Base-by-base conservation (phyloP, 345 rosid species). In the Acer campestre region DNA sequence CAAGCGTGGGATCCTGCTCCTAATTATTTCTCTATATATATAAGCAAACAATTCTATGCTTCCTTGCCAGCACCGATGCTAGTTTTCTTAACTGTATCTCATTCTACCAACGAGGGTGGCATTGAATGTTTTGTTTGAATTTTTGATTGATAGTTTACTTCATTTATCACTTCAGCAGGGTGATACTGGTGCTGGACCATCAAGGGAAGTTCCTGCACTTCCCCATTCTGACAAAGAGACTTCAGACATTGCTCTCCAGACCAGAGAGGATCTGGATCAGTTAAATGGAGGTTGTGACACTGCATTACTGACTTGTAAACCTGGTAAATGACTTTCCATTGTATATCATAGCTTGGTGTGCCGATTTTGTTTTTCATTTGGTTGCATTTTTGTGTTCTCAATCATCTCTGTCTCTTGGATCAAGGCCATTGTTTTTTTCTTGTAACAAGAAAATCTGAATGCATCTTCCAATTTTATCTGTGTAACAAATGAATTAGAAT, bases 271-370 rank as follows among this genome's bases (percentile, higher is more conserved):
- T 31, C 18, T 18, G 48, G 27, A 48, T 13, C 76, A 53, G 59
- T 18, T 70, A 13, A 22, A 68, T 18, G 68, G 7, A 38, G 31
- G 40, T 59, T 73, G 14, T 23, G 58, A 55, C 18, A 17, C 62
- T 46, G 13, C 46, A 65, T 46, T 51, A 58, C 48, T 2, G 51
- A 53, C 71, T 71, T 23, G 29, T 17, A 56, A 61, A 78, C 29
- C 78, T 12, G 82, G 82, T 85, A 80, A 71, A 44, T 13, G 10
- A 0, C 48, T 65, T 78, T 44, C 38, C 51, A 61, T 46, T 58
- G 23, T 17, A 59, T 75, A 35, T 74, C 20, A 46, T 68, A 74
- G 70, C 49, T 16, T 64, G 55, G 18, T 67, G 44, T 31, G 14
- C 46, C 1, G 20, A 13, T 11, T 14, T 4, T 31, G 6, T 25